Percentiles rank a stretch among this genome's conserved stretches.
These are phyloP conservation scores for Trichosporon faecale DNA, from an alignment of 1,284 basidiomycete species.

Conservation along the genomic window DNA sequence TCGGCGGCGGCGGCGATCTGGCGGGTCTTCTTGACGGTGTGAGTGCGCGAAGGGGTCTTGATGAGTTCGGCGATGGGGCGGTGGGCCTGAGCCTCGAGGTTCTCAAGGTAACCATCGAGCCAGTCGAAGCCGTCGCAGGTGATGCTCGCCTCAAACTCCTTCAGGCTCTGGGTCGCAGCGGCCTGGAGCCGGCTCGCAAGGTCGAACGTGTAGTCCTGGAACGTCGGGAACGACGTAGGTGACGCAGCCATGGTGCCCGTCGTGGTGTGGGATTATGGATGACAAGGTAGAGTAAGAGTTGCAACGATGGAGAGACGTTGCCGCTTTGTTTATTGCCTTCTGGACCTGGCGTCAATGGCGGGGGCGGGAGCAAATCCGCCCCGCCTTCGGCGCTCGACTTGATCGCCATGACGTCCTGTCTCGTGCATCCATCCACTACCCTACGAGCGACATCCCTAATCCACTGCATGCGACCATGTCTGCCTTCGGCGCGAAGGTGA, in stretches of 20 bases:
- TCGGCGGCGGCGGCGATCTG: constrained; percentile 34
- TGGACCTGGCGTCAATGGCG: not conserved
- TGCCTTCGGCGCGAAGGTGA: constrained; percentile 33
- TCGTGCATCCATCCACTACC: not conserved
- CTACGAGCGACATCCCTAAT: not conserved
- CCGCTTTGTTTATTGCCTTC: constrained; percentile 1
- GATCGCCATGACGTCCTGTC: not conserved
- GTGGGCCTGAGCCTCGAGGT: constrained; percentile 31
- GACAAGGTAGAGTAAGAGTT: not conserved
- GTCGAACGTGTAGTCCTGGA: constrained; percentile 39
- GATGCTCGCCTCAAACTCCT: constrained; percentile 42
- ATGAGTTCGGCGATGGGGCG: constrained; percentile 46
- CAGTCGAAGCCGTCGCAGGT: constrained; percentile 46
- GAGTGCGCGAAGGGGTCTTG: constrained; percentile 50
- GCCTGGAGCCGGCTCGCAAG: constrained; percentile 34
- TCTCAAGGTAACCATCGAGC: constrained; percentile 49
- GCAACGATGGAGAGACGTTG: not conserved
- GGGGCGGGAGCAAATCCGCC: constrained; percentile 18
- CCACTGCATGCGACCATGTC: constrained; percentile 29
- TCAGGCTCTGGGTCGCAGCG: constrained; percentile 35
- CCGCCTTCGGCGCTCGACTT: not conserved
- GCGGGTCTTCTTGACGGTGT: constrained; percentile 50
- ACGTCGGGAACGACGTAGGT: constrained; percentile 19
- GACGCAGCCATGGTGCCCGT: constrained; percentile 14
- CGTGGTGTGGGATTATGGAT: not conserved